Evolutionary conservation across 441 rosid species (phyloP), one percentile per base, ranked within the genome.

Genomic region (Macaranga tanarius): DNA sequence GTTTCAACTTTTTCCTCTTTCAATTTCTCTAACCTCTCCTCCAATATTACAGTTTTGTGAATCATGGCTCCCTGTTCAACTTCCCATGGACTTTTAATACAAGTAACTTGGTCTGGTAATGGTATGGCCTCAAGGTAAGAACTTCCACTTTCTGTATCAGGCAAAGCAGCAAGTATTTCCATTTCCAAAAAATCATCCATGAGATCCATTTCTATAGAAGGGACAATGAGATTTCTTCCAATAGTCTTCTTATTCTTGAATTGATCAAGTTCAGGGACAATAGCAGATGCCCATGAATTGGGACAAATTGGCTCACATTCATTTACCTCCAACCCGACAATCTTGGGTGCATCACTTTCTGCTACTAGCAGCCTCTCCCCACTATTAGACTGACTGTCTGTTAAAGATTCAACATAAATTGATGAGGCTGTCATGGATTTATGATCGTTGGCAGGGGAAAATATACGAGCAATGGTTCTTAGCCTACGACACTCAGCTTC

Each of bases 181-280:
- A 95, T 92, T 85, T 95, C 99, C 38, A 95, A 91, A 79, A 95
- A 95, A 80, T 92, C 98, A 83, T 92, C 97, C 98, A 92, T 89
- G 69, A 95, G 86, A 82, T 85, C 81, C 47, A 89, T 82, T 65
- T 87, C 86, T 51, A 76, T 72, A 25, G 88, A 82, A 77, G 92
- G 75, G 75, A 78, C 75, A 82, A 81, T 79, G 1, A 80, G 57
- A 34, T 82, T 86, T 73, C 82, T 85, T 62, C 80, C 85, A 40
- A 42, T 45, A 11, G 64, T 59, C 75, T 67, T 87, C 55, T 69
- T 77, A 48, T 82, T 83, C 79, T 79, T 82, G 57, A 70, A 75
- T 72, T 81, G 79, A 73, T 75, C 61, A 10, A 72, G 82, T 69
- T 80, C 86, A 22, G 65, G 57, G 44, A 76, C 55, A 22, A 68